Percentiles rank a stretch among this genome's conserved stretches.
These are phyloP conservation scores for Rhodomyrtus tomentosa DNA, from an alignment of 345 rosid genomes.

Conservation along the genomic window DNA sequence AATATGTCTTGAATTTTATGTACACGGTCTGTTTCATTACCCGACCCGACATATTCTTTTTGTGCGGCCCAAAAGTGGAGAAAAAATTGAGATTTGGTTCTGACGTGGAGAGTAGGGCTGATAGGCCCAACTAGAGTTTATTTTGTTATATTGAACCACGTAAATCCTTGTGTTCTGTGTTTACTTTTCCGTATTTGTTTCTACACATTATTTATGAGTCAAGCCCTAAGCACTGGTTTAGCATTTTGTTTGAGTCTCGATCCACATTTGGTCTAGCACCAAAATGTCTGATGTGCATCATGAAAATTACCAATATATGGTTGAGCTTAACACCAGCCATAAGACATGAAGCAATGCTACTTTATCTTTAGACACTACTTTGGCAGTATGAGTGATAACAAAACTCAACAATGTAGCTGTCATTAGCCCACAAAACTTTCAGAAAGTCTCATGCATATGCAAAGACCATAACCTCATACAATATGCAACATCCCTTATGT, in stretches of 20 bases:
- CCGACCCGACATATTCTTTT: too few species aligned
- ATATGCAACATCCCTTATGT: neutral
- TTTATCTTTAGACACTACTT: neutral
- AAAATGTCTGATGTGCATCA: neutral
- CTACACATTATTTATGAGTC: neutral
- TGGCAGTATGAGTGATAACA: too few species aligned
- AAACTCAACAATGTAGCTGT: too few species aligned
- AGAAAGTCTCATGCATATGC: neutral
- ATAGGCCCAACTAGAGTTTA: too few species aligned
- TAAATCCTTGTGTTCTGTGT: too few species aligned
- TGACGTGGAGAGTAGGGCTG: too few species aligned
- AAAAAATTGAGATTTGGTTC: too few species aligned
- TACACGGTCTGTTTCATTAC: too few species aligned
- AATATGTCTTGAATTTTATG: too few species aligned
- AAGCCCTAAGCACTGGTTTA: neutral
- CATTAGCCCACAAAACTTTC: neutral
- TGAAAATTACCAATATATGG: neutral
- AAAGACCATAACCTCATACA: neutral
- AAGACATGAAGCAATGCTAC: neutral
- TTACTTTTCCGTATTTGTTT: too few species aligned
- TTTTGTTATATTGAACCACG: too few species aligned
- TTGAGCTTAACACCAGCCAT: neutral
- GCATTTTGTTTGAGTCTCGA: neutral
- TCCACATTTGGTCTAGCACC: neutral
- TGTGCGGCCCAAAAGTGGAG: too few species aligned